These are phyloP conservation scores for Ophiostoma sp. DNA, from an alignment of 2,329 filamentous ascomycete species.

Conservation along the genomic window DNA sequence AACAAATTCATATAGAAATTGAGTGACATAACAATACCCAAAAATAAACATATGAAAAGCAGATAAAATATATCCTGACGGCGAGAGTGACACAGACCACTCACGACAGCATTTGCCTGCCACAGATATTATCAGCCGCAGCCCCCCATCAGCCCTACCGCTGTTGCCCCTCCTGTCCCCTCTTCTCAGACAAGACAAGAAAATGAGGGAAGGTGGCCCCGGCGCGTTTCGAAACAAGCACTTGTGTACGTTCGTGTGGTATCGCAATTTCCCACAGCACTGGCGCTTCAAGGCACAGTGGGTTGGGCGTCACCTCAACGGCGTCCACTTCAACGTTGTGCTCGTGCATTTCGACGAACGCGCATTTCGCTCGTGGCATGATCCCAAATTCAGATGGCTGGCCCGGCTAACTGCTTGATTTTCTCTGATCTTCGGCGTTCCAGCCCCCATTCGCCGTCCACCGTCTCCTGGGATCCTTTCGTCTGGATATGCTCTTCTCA, in stretches of 20 bases:
- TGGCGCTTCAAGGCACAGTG: background rate
- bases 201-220: background rate
- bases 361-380: background rate
- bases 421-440: background rate
- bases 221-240: background rate
- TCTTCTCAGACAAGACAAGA: background rate
- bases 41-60: background rate
- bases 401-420: background rate
- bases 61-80: background rate
- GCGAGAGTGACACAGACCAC: background rate
- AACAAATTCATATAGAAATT: background rate
- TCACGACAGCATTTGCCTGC: background rate
- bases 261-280: background rate
- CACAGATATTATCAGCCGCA: slow-evolving; percentile 1
- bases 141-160: slow-evolving; percentile 24
- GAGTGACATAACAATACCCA: background rate
- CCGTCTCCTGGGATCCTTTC: background rate
- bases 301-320: background rate
- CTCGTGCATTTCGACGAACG: background rate
- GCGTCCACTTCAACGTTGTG: background rate
- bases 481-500: background rate
- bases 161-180: background rate
- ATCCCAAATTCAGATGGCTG: background rate
- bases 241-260: background rate
- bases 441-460: background rate